phyloP scores from a whole-genome alignment of 495 filamentous ascomycete species.

The Pyrenopolyporus hunteri region DNA sequence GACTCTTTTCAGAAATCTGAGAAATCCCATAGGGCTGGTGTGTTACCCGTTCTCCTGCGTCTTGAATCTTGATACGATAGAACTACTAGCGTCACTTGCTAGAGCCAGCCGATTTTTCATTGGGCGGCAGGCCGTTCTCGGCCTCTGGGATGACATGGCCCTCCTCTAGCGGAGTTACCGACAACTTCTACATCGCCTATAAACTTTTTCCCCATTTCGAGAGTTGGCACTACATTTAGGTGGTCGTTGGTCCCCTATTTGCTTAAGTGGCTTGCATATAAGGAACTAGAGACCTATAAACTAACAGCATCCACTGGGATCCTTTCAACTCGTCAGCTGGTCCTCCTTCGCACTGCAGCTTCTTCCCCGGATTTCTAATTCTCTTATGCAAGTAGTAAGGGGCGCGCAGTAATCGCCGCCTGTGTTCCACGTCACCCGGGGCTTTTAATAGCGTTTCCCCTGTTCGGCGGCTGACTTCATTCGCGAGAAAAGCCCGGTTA shows the following conservation, averaged over 20 bases:
- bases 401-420: background rate
- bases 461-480: constrained; percentile 19
- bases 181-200: constrained; percentile 15
- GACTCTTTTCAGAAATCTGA: background rate
- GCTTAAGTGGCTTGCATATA: background rate
- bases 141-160: constrained; percentile 17
- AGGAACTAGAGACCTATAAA: constrained; percentile 1
- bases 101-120: background rate
- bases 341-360: constrained; percentile 6
- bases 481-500: background rate
- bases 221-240: no score
- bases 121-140: constrained; percentile 21
- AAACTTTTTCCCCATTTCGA: no score
- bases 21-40: constrained; percentile 22
- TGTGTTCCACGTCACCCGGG: background rate
- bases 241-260: background rate
- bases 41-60: background rate
- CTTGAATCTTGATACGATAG: constrained; percentile 9
- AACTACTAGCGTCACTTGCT: constrained; percentile 4
- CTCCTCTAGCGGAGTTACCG: constrained; percentile 34
- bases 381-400: constrained; percentile 22
- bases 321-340: background rate
- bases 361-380: constrained; percentile 26
- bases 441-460: background rate
- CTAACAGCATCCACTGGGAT: background rate